Conservation (phyloP, 2,329 filamentous ascomycete genomes). For the Macroventuria anomochaeta region DNA sequence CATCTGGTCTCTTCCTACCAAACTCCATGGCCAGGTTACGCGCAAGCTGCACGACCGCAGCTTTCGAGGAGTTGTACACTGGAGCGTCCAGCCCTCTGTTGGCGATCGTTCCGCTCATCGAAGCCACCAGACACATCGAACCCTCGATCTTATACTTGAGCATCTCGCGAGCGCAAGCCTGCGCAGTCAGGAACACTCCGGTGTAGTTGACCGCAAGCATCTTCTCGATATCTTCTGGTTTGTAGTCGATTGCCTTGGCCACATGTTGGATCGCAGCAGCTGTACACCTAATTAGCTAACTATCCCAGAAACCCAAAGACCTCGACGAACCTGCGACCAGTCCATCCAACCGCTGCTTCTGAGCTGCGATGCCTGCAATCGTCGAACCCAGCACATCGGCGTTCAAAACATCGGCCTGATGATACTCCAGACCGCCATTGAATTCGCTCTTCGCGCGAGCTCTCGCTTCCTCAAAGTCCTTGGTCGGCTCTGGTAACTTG, state of each 20-base stretch:
- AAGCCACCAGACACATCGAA: constrained; percentile 66
- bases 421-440: constrained; percentile 71
- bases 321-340: constrained; percentile 63
- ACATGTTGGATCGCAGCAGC: constrained; percentile 80
- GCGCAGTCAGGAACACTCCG: constrained; percentile 66
- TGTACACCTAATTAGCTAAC: constrained; percentile 13
- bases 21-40: constrained; percentile 75
- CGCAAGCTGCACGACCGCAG: constrained; percentile 72
- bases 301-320: neutral
- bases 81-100: constrained; percentile 67
- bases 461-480: constrained; percentile 68
- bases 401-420: constrained; percentile 78
- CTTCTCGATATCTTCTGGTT: constrained; percentile 61
- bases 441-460: constrained; percentile 66
- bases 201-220: constrained; percentile 67
- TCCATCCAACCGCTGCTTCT: constrained; percentile 76
- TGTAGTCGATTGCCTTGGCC: constrained; percentile 78
- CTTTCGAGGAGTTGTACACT: constrained; percentile 78
- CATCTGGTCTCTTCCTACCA: constrained; percentile 52
- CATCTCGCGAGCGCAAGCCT: constrained; percentile 67
- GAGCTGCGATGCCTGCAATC: constrained; percentile 70
- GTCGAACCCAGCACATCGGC: constrained; percentile 68
- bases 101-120: constrained; percentile 66
- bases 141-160: constrained; percentile 62
- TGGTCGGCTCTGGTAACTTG: constrained; percentile 60